Base-by-base conservation (phyloP, 805 yeast species). In the Yarrowia hollandica region DNA sequence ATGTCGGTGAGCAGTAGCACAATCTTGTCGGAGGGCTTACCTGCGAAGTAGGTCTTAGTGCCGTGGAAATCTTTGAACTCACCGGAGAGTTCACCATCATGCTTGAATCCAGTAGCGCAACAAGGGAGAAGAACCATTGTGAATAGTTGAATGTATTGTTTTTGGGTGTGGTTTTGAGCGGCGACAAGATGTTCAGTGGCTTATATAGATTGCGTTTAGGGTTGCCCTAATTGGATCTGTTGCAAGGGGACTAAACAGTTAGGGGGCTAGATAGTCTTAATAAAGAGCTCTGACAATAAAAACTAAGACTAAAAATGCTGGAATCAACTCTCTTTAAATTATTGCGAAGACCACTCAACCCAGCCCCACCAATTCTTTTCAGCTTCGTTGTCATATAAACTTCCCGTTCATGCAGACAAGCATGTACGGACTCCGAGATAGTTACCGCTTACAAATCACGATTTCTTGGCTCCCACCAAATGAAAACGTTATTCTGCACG, bases 1-100 rank as follows among this genome's bases (percentile, higher is more conserved):
- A 90, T 74, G 68, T 90, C 97, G 39, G 94, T 78, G 55, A 72
- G 28, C 38, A 84, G 62, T 44, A 89, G 78, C 23, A 88, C 82
- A 21, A 88, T 71, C 41, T 83, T 75, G 35, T 33, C 62, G 21
- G 79, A 77, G 9, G 75, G 59, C 62, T 69, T 66, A 38, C 88
- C 88, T 9, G 81, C 63, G 23, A 77, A 70, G 65, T 72, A 84
- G 80, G 75, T 78, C 79, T 50, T 66, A 39, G 63, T 35, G n/a
- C 68, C 71, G 37, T 61, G 68, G 34, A 70, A 52, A n/a, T 60
- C 55, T 16, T 61, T 55, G 35, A 66, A 19, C 23, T 58, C 30
- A 21, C 75, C 75, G 5, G 35, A 31, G 30, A 70, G 42, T 7
- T 62, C 63, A 18, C 75, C 75, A 11, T 61, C 69, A 23, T 55